Evolutionary conservation across 2,329 filamentous ascomycete species (phyloP).

Genomic region (Ophiostoma perfectum): DNA sequence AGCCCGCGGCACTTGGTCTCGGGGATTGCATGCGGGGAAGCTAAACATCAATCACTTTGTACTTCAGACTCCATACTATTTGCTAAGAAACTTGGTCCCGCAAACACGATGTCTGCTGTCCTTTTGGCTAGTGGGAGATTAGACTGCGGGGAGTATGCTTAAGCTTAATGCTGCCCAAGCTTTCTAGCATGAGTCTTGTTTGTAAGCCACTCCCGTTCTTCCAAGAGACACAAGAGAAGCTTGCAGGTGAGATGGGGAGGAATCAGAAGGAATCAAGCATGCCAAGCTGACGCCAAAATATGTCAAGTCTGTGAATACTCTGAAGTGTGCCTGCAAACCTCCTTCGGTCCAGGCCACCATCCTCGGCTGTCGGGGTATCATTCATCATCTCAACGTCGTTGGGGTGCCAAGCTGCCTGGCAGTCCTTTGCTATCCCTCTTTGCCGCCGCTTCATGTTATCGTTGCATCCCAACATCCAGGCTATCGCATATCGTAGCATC

Average conservation of each 20-base stretch:
- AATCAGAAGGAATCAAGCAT: too few relatives aligned
- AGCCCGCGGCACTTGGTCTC: slow-evolving; percentile 11
- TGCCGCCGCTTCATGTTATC: neutral
- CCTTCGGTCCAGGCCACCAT: neutral
- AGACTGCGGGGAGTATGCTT: neutral
- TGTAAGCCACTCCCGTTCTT: slow-evolving; percentile 5
- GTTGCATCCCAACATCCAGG: neutral
- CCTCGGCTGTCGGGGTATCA: slow-evolving; percentile 9
- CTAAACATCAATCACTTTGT: neutral
- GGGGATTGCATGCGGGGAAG: slow-evolving; percentile 9
- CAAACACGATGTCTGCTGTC: neutral
- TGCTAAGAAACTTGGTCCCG: too few relatives aligned
- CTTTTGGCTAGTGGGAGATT: neutral
- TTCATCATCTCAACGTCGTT: neutral
- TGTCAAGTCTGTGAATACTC: too few relatives aligned
- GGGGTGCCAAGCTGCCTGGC: too few relatives aligned
- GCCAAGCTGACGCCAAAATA: too few relatives aligned
- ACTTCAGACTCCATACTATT: neutral
- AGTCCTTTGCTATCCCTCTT: neutral
- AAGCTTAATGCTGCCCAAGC: neutral
- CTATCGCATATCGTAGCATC: neutral
- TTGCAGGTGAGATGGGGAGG: neutral
- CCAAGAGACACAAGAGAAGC: neutral
- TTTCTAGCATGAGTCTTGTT: slow-evolving; percentile 8
- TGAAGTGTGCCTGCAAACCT: neutral